phyloP scores from a whole-genome alignment of 305 asterid genomes.

The Rubia tinctorum region DNA sequence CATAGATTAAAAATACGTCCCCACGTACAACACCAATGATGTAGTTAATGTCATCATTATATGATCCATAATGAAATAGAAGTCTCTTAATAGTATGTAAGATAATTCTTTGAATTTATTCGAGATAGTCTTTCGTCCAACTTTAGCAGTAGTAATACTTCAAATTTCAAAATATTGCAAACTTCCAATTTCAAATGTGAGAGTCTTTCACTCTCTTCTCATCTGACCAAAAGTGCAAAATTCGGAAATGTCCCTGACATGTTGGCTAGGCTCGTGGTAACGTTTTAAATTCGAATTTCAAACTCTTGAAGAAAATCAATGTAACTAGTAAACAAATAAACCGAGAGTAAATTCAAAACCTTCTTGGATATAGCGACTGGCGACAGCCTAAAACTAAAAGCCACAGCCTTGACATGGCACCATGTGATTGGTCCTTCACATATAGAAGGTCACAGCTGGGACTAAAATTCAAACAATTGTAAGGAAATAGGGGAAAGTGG shows the following conservation, averaged over 20 bases:
- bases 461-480: conserved; percentile 31
- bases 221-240: conserved; percentile 11
- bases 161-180: background rate
- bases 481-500: conserved; percentile 24
- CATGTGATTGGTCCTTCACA: conserved; percentile 26
- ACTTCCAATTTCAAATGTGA: background rate
- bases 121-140: no score
- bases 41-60: no score
- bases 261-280: background rate
- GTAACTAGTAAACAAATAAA: conserved; percentile 4
- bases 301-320: background rate
- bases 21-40: no score
- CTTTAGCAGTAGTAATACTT: no score
- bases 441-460: conserved; percentile 1
- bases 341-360: conserved; percentile 5
- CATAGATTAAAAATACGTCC: no score
- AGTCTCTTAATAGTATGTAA: no score
- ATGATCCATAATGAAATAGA: no score
- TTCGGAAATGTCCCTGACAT: conserved; percentile 11
- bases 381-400: background rate
- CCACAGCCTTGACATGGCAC: background rate
- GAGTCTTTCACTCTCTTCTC: background rate
- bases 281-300: conserved; percentile 26
- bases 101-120: no score
- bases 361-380: conserved; percentile 9